Conservation (phyloP, 2,329 filamentous ascomycete genomes). For the Hypoxylon sp. region DNA sequence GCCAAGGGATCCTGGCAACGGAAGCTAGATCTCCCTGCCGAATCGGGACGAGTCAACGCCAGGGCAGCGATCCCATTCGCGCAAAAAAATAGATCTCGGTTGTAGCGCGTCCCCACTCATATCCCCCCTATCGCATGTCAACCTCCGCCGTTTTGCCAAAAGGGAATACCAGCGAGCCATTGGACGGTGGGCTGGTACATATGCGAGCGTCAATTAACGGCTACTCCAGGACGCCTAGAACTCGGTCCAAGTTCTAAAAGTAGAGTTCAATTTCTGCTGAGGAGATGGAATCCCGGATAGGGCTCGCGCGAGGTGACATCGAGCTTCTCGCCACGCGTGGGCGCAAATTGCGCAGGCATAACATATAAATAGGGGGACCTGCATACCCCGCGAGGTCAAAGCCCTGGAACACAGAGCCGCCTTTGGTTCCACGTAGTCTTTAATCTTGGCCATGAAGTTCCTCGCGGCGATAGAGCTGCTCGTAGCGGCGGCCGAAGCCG, state of each 20-base stretch:
- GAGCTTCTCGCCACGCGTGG: constrained; percentile 6
- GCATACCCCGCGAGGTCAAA: constrained; percentile 16
- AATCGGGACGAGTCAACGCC: constrained; percentile 31
- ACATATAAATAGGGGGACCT: constrained; percentile 31
- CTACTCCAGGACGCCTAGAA: neutral
- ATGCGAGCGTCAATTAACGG: neutral
- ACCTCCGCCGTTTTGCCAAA: constrained; percentile 19
- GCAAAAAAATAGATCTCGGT: constrained; percentile 23
- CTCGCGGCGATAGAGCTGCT: constrained; percentile 39
- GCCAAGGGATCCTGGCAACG: constrained; percentile 21
- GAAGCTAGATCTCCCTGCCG: constrained; percentile 35
- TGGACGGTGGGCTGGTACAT: neutral
- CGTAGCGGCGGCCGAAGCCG: constrained; percentile 46
- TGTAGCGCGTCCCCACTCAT: constrained; percentile 12
- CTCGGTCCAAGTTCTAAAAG: neutral
- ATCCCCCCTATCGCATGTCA: neutral
- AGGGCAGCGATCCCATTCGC: constrained; percentile 26
- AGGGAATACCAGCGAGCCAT: constrained; percentile 20
- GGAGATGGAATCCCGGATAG: constrained; percentile 2
- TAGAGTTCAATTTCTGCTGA: neutral
- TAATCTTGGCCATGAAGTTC: constrained; percentile 45
- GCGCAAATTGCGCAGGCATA: constrained; percentile 30
- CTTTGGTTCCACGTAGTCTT: constrained; percentile 4
- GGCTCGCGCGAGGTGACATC: constrained; percentile 21
- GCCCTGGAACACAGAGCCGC: constrained; percentile 20